phyloP scores from a whole-genome alignment of 306 rosid genomes.

The Mimosa bimucronata region DNA sequence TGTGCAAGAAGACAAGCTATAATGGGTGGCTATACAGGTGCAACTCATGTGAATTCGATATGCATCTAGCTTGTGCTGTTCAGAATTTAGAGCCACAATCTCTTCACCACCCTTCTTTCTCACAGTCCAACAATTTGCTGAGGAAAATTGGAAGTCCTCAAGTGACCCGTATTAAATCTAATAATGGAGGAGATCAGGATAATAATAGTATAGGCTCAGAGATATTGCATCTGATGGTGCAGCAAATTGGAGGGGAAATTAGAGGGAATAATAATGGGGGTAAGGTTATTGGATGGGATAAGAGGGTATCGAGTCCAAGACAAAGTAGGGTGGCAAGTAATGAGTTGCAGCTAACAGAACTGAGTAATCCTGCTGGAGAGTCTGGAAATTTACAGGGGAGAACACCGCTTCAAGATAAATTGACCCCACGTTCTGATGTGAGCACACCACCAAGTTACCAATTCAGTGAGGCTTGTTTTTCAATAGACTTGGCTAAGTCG shows the following conservation, averaged over 20 bases:
- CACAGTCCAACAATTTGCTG: slow-evolving; percentile 30
- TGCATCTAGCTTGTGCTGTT: slow-evolving; percentile 55
- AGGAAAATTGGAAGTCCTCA: slow-evolving; percentile 3
- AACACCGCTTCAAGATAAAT: slow-evolving; percentile 41
- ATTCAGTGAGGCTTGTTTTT: slow-evolving; percentile 58
- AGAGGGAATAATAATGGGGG: background rate
- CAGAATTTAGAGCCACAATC: slow-evolving; percentile 23
- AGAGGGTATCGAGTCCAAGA: slow-evolving; percentile 43
- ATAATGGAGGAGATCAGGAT: background rate
- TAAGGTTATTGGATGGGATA: slow-evolving; percentile 41
- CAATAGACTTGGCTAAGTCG: slow-evolving; percentile 64
- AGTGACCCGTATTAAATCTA: background rate
- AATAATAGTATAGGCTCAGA: slow-evolving; percentile 24
- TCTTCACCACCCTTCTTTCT: slow-evolving; percentile 18
- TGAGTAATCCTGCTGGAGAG: background rate
- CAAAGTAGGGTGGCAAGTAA: background rate
- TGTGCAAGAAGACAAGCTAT: slow-evolving; percentile 50
- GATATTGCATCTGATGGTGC: slow-evolving; percentile 44
- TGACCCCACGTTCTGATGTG: slow-evolving; percentile 42
- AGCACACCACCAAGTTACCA: slow-evolving; percentile 43
- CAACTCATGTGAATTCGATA: slow-evolving; percentile 62
- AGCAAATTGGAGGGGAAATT: slow-evolving; percentile 33
- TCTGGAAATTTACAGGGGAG: slow-evolving; percentile 28
- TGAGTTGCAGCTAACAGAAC: slow-evolving; percentile 35
- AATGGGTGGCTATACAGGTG: slow-evolving; percentile 71